These are phyloP conservation scores for Cenchrus purpureus DNA, from an alignment of 176 grass and related monocot genomes.

Conservation along the genomic window DNA sequence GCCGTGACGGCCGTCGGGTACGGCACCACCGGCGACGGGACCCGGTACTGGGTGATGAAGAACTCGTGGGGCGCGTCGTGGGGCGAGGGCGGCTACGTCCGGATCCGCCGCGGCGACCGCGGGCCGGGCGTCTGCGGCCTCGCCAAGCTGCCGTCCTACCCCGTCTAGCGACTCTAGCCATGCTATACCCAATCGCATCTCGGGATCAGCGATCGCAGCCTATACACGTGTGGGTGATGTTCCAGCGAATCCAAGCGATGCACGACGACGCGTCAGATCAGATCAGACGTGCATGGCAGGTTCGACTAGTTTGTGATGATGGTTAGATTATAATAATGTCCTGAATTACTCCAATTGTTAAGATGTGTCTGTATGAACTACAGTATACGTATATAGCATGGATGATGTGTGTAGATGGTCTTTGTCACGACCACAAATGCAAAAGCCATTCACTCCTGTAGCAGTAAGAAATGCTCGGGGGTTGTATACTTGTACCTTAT, in stretches of 20 bases:
- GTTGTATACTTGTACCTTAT: neutral
- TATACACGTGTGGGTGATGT: no score
- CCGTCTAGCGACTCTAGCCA: conserved; percentile 10
- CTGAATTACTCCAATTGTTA: neutral
- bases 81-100: conserved; percentile 64
- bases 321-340: neutral
- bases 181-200: no score
- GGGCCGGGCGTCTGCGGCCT: conserved; percentile 60
- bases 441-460: neutral
- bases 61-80: conserved; percentile 66
- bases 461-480: conserved; percentile 3
- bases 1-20: conserved; percentile 65
- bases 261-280: neutral
- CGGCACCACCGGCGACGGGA: conserved; percentile 56
- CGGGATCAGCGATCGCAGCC: neutral
- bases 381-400: neutral
- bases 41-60: conserved; percentile 63
- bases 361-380: neutral
- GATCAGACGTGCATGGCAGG: neutral
- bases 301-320: neutral
- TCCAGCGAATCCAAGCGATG: neutral
- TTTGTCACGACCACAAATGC: neutral
- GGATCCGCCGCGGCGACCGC: conserved; percentile 53
- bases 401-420: neutral
- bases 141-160: conserved; percentile 58